phyloP scores from a whole-genome alignment of 208 protist species.

The Novymonas esmeraldas region DNA sequence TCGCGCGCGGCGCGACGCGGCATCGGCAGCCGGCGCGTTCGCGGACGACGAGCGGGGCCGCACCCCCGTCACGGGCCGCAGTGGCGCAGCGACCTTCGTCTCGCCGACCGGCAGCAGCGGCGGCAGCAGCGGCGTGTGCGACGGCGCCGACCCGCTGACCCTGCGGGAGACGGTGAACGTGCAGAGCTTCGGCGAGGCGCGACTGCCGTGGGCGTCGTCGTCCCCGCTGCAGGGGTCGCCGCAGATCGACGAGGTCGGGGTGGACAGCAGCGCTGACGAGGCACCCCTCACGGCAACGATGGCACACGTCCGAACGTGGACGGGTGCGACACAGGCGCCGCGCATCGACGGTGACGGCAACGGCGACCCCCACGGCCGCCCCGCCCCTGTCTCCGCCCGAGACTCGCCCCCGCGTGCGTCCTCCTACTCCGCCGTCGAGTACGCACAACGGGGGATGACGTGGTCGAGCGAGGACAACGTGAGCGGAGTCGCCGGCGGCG shows the following conservation, averaged over 20 bases:
- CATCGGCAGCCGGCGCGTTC: neutral
- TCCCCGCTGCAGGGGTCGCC: neutral
- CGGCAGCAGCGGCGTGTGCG: neutral
- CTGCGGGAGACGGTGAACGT: neutral
- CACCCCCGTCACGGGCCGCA: too few species aligned
- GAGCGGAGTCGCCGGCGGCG: neutral
- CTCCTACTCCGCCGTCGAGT: conserved; percentile 18
- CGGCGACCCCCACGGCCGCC: neutral
- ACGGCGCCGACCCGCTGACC: neutral
- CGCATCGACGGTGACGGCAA: neutral
- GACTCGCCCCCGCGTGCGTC: conserved; percentile 15
- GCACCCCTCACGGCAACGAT: neutral
- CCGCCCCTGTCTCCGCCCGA: too few species aligned
- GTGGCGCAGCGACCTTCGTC: neutral
- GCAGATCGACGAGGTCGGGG: neutral
- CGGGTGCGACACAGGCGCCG: neutral
- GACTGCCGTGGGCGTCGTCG: neutral
- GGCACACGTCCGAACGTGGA: neutral
- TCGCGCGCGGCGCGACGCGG: conserved; percentile 1
- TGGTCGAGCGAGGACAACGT: conserved; percentile 11
- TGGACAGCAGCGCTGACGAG: neutral
- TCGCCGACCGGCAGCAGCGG: neutral
- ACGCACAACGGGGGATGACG: conserved; percentile 12
- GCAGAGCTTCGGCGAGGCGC: neutral
- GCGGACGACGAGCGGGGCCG: neutral